Percentiles rank a stretch among this genome's conserved stretches.
Evolutionary conservation across 192 early-diverging fungal genomes (phyloP).

Genomic region (Coemansia sp.): DNA sequence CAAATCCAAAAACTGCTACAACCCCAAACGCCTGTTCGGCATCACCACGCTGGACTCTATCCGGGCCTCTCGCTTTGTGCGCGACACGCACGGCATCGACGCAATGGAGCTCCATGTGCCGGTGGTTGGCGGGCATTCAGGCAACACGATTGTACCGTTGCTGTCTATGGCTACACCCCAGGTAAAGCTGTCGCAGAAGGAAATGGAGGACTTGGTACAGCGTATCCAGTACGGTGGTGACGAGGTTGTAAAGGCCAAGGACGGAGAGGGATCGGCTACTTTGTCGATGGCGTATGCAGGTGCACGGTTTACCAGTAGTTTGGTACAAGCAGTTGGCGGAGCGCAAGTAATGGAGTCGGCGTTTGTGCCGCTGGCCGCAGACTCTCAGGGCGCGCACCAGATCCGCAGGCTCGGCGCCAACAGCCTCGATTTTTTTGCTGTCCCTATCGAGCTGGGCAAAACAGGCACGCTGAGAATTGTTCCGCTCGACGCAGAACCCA

Average conservation of each 20-base stretch:
- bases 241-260: conserved; percentile 98
- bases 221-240: conserved; percentile 98
- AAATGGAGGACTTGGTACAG: conserved; percentile 84
- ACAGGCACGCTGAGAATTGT: conserved; percentile 84
- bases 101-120: conserved; percentile 57
- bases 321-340: conserved; percentile 73
- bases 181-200: conserved; percentile 73
- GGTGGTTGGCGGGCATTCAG: conserved; percentile 95
- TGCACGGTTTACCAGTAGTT: conserved; percentile 83
- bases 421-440: conserved; percentile 69
- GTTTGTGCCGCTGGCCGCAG: conserved; percentile 63
- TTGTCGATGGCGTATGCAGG: conserved; percentile 85
- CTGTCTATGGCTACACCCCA: conserved; percentile 69
- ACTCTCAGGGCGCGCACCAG: conserved; percentile 53
- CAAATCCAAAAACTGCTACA: conserved; percentile 85
- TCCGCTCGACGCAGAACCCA: conserved; percentile 47
- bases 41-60: conserved; percentile 94
- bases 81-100: conserved; percentile 70
- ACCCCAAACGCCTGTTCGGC: conserved; percentile 87
- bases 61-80: conserved; percentile 92
- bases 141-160: conserved; percentile 94
- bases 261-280: conserved; percentile 84
- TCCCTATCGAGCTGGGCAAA: conserved; percentile 67
- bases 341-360: conserved; percentile 78
- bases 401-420: conserved; percentile 56